These are phyloP conservation scores for apple (Malus domestica) DNA, from an alignment of 306 rosid genomes.

Conservation along the genomic window DNA sequence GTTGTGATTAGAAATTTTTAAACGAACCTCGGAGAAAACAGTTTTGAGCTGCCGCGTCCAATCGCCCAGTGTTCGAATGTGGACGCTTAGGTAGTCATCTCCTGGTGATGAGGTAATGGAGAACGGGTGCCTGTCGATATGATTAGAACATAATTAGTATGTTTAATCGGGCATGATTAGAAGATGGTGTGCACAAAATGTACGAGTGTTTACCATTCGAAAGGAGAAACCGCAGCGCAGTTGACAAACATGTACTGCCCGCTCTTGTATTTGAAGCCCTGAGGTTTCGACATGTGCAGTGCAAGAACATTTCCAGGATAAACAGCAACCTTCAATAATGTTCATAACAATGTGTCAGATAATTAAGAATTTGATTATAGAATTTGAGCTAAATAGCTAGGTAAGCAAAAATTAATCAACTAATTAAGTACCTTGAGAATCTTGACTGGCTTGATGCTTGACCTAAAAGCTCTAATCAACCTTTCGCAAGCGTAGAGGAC, in stretches of 20 bases:
- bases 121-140: constrained; percentile 46
- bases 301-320: constrained; percentile 57
- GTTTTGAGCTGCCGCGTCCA: constrained; percentile 55
- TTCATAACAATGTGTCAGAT: background rate
- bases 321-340: constrained; percentile 34
- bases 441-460: constrained; percentile 50
- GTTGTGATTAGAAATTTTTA: background rate
- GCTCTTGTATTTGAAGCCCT: constrained; percentile 48
- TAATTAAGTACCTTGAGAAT: constrained; percentile 38
- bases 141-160: background rate
- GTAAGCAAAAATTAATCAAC: too few species aligned
- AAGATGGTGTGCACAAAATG: background rate
- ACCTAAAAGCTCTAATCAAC: constrained; percentile 43
- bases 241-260: constrained; percentile 64
- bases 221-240: constrained; percentile 46
- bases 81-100: constrained; percentile 50
- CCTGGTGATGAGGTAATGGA: constrained; percentile 55
- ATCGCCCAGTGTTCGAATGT: constrained; percentile 51
- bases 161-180: background rate
- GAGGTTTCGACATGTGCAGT: constrained; percentile 50
- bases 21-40: constrained; percentile 40
- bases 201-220: constrained; percentile 36
- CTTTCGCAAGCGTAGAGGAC: constrained; percentile 40
- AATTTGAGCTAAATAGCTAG: background rate
- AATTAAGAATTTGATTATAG: background rate